Evolutionary conservation across 2,329 filamentous ascomycete species (phyloP), one percentile per base, ranked within the genome.

Genomic region (Pestalotiopsis sp.): DNA sequence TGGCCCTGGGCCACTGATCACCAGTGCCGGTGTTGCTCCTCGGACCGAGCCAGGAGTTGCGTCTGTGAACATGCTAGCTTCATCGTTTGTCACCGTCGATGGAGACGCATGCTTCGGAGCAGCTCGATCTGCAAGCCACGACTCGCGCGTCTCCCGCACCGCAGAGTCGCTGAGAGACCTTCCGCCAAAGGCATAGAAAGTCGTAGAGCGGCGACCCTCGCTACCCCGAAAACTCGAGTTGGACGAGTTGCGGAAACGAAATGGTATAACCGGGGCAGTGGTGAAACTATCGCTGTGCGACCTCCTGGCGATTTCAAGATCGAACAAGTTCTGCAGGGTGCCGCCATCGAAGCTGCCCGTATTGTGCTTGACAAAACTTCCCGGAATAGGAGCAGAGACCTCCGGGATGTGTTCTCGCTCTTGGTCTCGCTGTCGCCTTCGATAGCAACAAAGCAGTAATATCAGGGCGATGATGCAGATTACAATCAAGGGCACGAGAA

Each of bases 341-440:
- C 65, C 69, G 13, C 71, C 70, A n/a, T 68, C 70, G 14, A 68
- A 45, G 39, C 66, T 72, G 4, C 66, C 66, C 9, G 72, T 68
- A 20, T 70, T 71, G 39, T 75, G 73, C 13, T 71, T 70, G 56
- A 75, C 70, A 60, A 78, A 77, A 60, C 65, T 75, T 7, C 76
- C 76, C 5, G 77, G 74, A 27, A 78, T 64, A 3, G 77, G 77
- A 5, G 74, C 76, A 3, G 77, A 78, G 13, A 79, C 74, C 49
- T 78, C 70, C 23, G 68, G 65, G 13, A 73, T 69, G 36, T 71
- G 61, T 31, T 72, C 65, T n/a, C 70, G 71, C 13, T 65, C 72
- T 3, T 67, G 69, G 7, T 69, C 72, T 12, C 72, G 73, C 7
- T 72, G 72, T 17, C 76, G 74, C 49, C 71, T 73, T 36, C 75